Evolutionary conservation across 768 basidiomycete genomes (phyloP).

Genomic region (Cubamyces sp.): DNA sequence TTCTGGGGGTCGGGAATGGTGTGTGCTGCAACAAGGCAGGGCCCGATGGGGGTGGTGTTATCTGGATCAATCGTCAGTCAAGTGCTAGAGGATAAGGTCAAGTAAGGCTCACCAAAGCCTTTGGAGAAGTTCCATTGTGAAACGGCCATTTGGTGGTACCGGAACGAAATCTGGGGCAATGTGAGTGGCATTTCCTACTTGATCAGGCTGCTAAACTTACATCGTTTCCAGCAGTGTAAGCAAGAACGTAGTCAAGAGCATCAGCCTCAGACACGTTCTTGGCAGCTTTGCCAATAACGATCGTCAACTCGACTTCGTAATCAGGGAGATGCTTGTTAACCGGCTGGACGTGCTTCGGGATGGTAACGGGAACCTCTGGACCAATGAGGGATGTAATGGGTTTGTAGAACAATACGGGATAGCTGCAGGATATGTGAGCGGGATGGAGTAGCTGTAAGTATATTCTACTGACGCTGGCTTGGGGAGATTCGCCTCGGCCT

Average conservation of each 20-base stretch:
- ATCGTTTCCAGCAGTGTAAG: constrained; percentile 81
- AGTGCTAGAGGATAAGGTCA: background rate
- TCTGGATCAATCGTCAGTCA: constrained; percentile 39
- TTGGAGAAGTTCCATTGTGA: constrained; percentile 92
- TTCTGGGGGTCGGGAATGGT: constrained; percentile 69
- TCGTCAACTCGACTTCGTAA: constrained; percentile 80
- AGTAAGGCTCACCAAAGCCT: constrained; percentile 64
- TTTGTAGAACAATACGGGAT: constrained; percentile 81
- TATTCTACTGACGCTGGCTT: constrained; percentile 56
- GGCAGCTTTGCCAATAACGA: constrained; percentile 82
- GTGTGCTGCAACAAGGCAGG: constrained; percentile 72
- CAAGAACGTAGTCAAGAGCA: constrained; percentile 85
- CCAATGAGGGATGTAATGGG: constrained; percentile 72
- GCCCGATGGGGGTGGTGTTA: constrained; percentile 77
- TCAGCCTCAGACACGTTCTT: constrained; percentile 81
- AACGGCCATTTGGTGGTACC: constrained; percentile 77
- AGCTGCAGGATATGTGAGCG: constrained; percentile 46
- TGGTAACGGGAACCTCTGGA: constrained; percentile 63
- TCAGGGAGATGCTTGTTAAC: constrained; percentile 72
- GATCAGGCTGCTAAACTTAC: constrained; percentile 41
- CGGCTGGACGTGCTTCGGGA: constrained; percentile 73
- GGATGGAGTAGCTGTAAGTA: constrained; percentile 51
- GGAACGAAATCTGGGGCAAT: constrained; percentile 71
- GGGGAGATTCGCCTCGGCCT: constrained; percentile 70
- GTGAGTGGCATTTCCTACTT: background rate